These are phyloP conservation scores for Nephelium lappaceum DNA, from an alignment of 345 rosid genomes.

Conservation along the genomic window DNA sequence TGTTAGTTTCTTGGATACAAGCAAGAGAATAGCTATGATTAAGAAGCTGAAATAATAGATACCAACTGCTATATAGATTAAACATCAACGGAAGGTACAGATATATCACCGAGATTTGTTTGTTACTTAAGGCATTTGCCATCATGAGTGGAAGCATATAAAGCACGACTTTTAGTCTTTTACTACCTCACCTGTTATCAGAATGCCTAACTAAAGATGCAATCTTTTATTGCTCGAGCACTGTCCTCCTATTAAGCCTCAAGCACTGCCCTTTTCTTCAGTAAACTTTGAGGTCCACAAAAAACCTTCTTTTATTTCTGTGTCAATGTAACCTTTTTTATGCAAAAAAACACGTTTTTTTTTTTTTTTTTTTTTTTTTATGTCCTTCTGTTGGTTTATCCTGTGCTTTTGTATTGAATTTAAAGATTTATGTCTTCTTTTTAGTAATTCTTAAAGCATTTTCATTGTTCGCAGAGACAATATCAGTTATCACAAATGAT, in stretches of 20 bases:
- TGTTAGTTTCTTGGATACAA: no score
- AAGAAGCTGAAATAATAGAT: not conserved
- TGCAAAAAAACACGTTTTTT: not conserved
- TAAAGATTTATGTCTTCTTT: not conserved
- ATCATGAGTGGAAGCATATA: not conserved
- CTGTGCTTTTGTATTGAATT: not conserved
- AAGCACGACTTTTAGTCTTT: not conserved
- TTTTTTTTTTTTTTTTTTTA: no score
- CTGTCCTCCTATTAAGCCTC: not conserved
- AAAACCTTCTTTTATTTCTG: not conserved
- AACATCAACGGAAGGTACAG: not conserved
- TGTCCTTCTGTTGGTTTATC: not conserved
- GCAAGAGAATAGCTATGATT: not conserved
- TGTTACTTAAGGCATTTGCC: not conserved
- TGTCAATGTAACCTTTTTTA: not conserved
- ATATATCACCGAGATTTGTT: not conserved
- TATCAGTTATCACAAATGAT: slow-evolving; percentile 84
- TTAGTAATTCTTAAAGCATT: not conserved
- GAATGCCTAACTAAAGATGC: not conserved
- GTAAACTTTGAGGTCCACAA: not conserved
- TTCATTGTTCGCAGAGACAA: slow-evolving; percentile 50
- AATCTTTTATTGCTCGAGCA: not conserved
- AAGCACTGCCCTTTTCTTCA: not conserved
- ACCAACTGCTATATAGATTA: not conserved
- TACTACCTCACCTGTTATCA: not conserved